Percentiles rank a stretch among this genome's conserved stretches.
phyloP scores from a whole-genome alignment of 495 filamentous ascomycete species.

The Lichina pygmaea region DNA sequence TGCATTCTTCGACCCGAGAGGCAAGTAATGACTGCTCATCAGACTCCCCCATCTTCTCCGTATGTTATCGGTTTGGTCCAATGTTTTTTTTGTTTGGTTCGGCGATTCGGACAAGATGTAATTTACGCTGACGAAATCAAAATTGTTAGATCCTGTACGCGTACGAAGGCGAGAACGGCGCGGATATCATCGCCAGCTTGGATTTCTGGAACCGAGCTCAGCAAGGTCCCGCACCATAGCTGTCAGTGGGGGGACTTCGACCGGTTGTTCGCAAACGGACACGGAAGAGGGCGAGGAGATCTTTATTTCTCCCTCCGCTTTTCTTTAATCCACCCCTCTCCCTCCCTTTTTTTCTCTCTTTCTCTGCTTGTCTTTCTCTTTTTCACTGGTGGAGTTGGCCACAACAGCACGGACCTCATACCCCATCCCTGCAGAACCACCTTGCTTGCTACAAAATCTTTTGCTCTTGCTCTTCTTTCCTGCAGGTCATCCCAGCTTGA shows the following conservation, averaged over 20 bases:
- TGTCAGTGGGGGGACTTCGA: too few relatives aligned
- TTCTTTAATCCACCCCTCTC: not conserved
- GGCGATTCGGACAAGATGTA: not conserved
- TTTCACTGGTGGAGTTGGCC: not conserved
- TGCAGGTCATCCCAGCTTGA: not conserved
- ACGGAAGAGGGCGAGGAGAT: too few relatives aligned
- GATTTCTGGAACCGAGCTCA: conserved; percentile 58
- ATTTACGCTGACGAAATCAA: conserved; percentile 6
- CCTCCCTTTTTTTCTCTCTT: not conserved
- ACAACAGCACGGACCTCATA: too few relatives aligned
- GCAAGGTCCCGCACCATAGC: too few relatives aligned
- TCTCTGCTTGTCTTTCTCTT: not conserved
- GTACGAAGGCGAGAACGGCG: conserved; percentile 80
- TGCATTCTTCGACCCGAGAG: conserved; percentile 89
- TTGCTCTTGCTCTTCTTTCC: too few relatives aligned
- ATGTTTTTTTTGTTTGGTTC: not conserved
- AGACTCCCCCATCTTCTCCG: not conserved
- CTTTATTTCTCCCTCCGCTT: too few relatives aligned
- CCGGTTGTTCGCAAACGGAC: too few relatives aligned
- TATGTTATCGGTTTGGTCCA: not conserved
- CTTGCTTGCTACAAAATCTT: too few relatives aligned
- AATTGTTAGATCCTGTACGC: conserved; percentile 59
- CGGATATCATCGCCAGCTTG: conserved; percentile 81
- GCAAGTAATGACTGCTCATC: conserved; percentile 22
- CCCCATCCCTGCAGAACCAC: too few relatives aligned